Base-by-base conservation (phyloP, 2,329 filamentous ascomycete genomes). In the Xylaria sp. region DNA sequence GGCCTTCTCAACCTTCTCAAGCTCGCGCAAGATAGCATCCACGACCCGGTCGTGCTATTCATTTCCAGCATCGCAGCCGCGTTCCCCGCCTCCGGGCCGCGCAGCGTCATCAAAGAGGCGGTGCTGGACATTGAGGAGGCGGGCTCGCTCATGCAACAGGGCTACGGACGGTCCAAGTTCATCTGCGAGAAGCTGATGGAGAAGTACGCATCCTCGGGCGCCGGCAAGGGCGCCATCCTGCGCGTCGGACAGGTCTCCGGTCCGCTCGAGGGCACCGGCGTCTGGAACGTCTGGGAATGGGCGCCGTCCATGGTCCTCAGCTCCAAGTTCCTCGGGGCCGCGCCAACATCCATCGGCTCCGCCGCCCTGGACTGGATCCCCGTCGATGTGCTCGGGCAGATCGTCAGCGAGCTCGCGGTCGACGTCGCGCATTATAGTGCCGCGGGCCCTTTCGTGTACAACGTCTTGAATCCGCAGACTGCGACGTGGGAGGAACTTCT, bases 191-290 rank as follows among this genome's bases (percentile, higher is more conserved):
- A 72, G 6, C 63, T 79, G 5, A 32, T 76, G 2, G 73, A 77
- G 35, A 67, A 55, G 6, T 77, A 74, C 44, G 72, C 64, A 9
- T 53, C 51, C 1, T 63, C 60, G 42, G 66, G 60, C 29, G 66
- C 63, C 1, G 65, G 69, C 16, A 71, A 61, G 37, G 72, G 69
- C 5, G 70, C 73, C 2, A 67, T 78, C 9, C 66, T 76, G n/a
- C 74, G 77, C n/a, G 73, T 78, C 1, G 77, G 77, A 1, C 77
- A 79, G 60, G 68, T 79, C 0, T 71, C 72, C 0, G 77, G 77
- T 0, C 76, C 76, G 0, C 67, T 75, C 10, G 59, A 60, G 27
- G 69, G 71, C 2, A 58, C 54, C 0, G 75, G 76, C 2, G 35
- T 60, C n/a, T 78, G 76, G 76, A 78, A 77, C 25, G 29, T 54